Conservation (phyloP, 202 grass and related monocot species). For the Digitaria exilis region DNA sequence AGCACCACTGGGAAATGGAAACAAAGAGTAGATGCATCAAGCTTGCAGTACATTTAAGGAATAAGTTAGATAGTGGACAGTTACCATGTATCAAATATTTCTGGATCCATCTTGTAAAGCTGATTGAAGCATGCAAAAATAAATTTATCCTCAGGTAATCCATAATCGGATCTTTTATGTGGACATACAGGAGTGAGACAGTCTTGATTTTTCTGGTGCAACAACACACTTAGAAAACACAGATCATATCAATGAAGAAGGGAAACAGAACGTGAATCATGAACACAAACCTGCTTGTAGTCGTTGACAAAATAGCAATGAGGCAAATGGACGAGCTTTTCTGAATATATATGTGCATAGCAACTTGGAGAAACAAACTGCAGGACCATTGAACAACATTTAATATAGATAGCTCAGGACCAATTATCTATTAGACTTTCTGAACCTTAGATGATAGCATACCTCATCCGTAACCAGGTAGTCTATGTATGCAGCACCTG, state of each 20-base stretch:
- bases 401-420: constrained; percentile 12
- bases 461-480: constrained; percentile 94
- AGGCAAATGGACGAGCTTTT: constrained; percentile 87
- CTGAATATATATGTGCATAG: constrained; percentile 82
- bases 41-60: background rate
- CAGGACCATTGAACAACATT: constrained; percentile 34
- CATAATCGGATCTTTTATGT: constrained; percentile 95
- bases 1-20: background rate
- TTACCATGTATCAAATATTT: constrained; percentile 98
- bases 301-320: constrained; percentile 98
- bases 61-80: constrained; percentile 5
- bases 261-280: background rate
- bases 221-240: constrained; percentile 19
- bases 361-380: constrained; percentile 85
- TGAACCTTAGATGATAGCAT: constrained; percentile 11
- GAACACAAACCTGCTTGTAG: constrained; percentile 73
- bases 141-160: constrained; percentile 91
- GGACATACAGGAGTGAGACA: constrained; percentile 60
- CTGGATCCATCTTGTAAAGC: constrained; percentile 99
- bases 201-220: constrained; percentile 85
- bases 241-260: background rate
- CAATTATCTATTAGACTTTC: background rate
- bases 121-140: constrained; percentile 99
- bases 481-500: constrained; percentile 82
- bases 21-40: too few species aligned